Percentiles rank a stretch among this genome's conserved stretches.
Evolutionary conservation across 352 stramenopile genomes (phyloP).

Genomic region (Phytophthora pini): DNA sequence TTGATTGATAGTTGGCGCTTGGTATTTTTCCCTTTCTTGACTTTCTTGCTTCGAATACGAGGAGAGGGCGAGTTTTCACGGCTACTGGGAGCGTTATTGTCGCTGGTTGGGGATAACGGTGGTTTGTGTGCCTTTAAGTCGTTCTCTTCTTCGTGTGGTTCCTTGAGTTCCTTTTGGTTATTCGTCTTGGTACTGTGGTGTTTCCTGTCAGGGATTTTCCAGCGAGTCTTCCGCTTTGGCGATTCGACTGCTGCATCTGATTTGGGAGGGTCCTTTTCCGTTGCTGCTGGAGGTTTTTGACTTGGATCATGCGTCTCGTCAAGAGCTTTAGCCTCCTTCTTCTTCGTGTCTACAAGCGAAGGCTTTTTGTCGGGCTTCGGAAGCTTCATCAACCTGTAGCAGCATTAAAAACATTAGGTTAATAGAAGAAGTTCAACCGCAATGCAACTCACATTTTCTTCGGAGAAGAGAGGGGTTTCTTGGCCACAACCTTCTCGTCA

Average conservation of each 20-base stretch:
- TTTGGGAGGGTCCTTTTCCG: conserved; percentile 21
- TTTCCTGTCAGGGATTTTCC: conserved; percentile 42
- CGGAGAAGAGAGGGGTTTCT: conserved; percentile 22
- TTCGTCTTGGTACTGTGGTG: conserved; percentile 26
- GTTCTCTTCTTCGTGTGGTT: conserved; percentile 20
- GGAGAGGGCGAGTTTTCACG: conserved; percentile 4
- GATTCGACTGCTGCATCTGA: conserved; percentile 19
- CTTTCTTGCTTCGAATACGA: conserved; percentile 10
- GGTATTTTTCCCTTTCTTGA: conserved; percentile 11
- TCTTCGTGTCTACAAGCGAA: conserved; percentile 22
- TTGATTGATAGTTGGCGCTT: conserved; percentile 19
- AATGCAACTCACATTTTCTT: conserved; percentile 25
- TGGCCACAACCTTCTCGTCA: conserved; percentile 24
- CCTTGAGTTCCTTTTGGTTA: conserved; percentile 28
- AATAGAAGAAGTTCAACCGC: background rate
- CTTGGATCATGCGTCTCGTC: conserved; percentile 14
- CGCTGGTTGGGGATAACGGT: conserved; percentile 7
- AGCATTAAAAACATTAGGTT: background rate
- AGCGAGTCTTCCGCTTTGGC: conserved; percentile 30
- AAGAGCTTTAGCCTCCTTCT: conserved; percentile 16
- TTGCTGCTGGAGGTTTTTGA: conserved; percentile 2
- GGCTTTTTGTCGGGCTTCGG: conserved; percentile 32
- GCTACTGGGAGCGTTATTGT: conserved; percentile 10
- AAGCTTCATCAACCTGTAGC: conserved; percentile 33
- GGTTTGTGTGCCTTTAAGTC: conserved; percentile 1